Base-by-base conservation (phyloP, 2,329 filamentous ascomycete genomes). In the Apiospora arundinis region DNA sequence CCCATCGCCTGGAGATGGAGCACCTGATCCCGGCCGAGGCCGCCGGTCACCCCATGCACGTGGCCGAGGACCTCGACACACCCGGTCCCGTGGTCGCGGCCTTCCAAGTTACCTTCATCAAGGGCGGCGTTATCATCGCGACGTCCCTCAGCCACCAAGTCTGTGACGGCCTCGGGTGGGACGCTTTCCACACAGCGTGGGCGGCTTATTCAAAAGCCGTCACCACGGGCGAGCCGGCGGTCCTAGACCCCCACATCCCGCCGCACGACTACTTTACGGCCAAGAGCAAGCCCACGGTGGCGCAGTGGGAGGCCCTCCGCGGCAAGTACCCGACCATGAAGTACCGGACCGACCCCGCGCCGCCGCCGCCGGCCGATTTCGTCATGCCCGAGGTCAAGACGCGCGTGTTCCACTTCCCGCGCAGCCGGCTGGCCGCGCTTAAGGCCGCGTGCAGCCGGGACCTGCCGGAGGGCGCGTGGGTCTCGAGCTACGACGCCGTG, bases 401-500 rank as follows among this genome's bases (percentile, higher is more conserved):
- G 48, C 68, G 68, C 56, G 48, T 69, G 12, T 60, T 69, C 46
- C 68, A 69, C 68, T 69, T 69, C 45, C 45, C 45, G 25, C 49
- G 56, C 11, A 42, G 46, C 25, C 49, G 49, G 11, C 46, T 56
- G 21, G 67, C 45, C 21, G 25, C 37, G 46, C 67, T 69, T 21
- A 69, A 69, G 67, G 67, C 46, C 14, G 67, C 56, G 12, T 69
- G 67, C 67, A 56, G 46, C 32, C 4, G 12, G 7, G 68, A 48
- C 1, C 32, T 69, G n/a, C 68, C 68, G 8, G 48, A 11, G 46
- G 68, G 46, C 0, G 21, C 23, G 12, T 69, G 25, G 21, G 12
- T 69, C 32, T 69, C 67, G 28, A 48, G n/a, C 3, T 69, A 69
- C 67, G 67, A 69, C 46, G 67, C 67, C 67, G 67, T 69, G 18